These are phyloP conservation scores for Phytopythium boreale DNA, from an alignment of 352 stramenopile species.

Conservation along the genomic window DNA sequence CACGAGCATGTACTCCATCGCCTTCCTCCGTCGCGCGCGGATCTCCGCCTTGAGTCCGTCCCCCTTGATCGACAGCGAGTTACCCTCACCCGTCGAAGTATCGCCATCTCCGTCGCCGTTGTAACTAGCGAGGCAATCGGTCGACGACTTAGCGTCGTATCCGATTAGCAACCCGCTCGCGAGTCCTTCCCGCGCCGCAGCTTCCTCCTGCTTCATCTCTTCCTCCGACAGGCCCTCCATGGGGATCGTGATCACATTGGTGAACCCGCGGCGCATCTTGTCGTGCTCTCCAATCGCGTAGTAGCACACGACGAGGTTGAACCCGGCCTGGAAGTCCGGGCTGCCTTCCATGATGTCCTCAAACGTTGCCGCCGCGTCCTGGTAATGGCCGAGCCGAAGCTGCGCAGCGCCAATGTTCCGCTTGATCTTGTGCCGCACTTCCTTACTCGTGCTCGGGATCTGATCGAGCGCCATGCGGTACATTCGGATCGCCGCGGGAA, in stretches of 20 bases:
- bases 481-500: constrained; percentile 94
- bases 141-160: constrained; percentile 8
- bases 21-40: constrained; percentile 66
- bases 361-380: constrained; percentile 93
- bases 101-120: constrained; percentile 51
- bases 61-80: constrained; percentile 52
- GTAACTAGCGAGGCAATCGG: constrained; percentile 11
- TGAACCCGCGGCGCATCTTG: constrained; percentile 92
- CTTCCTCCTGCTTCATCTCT: constrained; percentile 78
- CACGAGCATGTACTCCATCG: constrained; percentile 92
- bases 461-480: constrained; percentile 98
- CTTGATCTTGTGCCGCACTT: constrained; percentile 95
- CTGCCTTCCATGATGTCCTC: constrained; percentile 94
- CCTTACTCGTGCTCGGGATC: constrained; percentile 92
- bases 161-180: constrained; percentile 21
- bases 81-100: constrained; percentile 15
- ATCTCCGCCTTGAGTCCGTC: constrained; percentile 82
- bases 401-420: constrained; percentile 96
- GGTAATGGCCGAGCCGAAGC: constrained; percentile 92
- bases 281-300: constrained; percentile 94
- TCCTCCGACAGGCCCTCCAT: constrained; percentile 87
- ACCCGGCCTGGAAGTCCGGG: constrained; percentile 94
- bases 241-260: constrained; percentile 88
- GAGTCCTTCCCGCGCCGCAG: constrained; percentile 24
- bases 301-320: constrained; percentile 97